Base-by-base conservation (phyloP, 306 rosid genomes). In the Canavalia ensiformis region DNA sequence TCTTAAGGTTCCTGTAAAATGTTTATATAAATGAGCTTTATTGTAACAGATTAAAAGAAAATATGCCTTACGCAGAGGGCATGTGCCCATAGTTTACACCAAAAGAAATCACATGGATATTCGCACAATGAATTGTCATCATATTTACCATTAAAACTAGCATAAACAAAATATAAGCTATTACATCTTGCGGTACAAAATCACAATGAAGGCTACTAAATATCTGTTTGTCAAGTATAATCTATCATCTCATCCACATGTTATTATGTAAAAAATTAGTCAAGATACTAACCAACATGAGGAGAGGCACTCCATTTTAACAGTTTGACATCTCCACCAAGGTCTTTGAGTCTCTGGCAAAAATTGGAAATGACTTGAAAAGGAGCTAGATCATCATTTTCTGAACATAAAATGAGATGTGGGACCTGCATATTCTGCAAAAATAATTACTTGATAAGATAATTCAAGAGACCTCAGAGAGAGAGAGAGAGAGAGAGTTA, bases 351-450 rank as follows among this genome's bases (percentile, higher is more conserved):
- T 77, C 87, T 89, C 70, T 83, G 87, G 75, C 82, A 87, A 90
- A 95, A 95, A 87, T 92, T 88, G 86, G 90, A 81, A 85, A 95
- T 84, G 6, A 85, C 85, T 85, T 92, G 90, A 87, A 86, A 89
- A 31, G 92, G 88, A 64, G 98, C 99, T 8, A 95, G 99, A 79
- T 90, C 92, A 34, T 95, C 99, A 46, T 89, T 86, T 81, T 92
- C 97, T 30, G 97, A 93, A 87, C 97, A 93, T 60, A 93, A 81
- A 74, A 95, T 84, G 68, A 93, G 99, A 90, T 91, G 92, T 0
- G 99, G 98, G 35, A 88, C 97, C 74, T 90, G 81, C 96, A 95
- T 90, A 71, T 91, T 89, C 99, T 95, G 97, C 82, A 85, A 56
- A 37, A 72, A 85, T 29, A 57, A 69, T 34, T 13, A 63, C 58